Base-by-base conservation (phyloP, 768 basidiomycete species). In the Amanita thiersii region DNA sequence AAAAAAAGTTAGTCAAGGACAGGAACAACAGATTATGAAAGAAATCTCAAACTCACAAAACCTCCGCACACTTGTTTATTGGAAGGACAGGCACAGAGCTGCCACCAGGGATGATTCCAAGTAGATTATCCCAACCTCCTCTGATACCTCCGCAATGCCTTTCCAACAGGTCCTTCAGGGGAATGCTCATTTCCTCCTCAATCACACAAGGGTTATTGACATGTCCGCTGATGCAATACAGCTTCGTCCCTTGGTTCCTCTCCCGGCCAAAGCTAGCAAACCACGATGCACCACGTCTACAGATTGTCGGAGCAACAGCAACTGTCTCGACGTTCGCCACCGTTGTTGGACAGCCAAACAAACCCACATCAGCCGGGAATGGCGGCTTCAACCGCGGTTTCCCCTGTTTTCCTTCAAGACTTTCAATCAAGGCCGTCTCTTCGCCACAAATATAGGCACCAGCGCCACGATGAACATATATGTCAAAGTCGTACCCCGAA, bases 281-380 rank as follows among this genome's bases (percentile, higher is more conserved):
- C 94, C 94, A 98, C 19, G 75, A 54, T 1, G 76, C 72, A 37
- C 94, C 93, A 21, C 94, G 77, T 34, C 94, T 72, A 56, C 87
- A 89, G 49, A 99, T 98, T 1, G 94, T 98, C 1, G 94, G 94
- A 0, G 94, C 92, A 21, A 98, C 94, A 12, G 93, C 87, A 41
- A 99, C 91, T 5, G 94, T 99, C 70, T 99, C 94, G 32, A 99
- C 94, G 55, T 98, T 98, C 32, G 94, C 93, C 25, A 99, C 94
- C 4, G 94, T 97, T 1, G 91, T 86, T 0, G 94, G 94, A 60
- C 91, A 96, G 0, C 94, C 94, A 55, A 99, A 99, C 39, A 98
- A 72, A 38, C 94, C 94, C 34, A 98, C 94, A 49, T 98, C 94
- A 41, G 94, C 94, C 3, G 94, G 94, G 79, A 98, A 99, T 30